phyloP scores from a whole-genome alignment of 2,329 filamentous ascomycete species.

The Fusarium burgessii region DNA sequence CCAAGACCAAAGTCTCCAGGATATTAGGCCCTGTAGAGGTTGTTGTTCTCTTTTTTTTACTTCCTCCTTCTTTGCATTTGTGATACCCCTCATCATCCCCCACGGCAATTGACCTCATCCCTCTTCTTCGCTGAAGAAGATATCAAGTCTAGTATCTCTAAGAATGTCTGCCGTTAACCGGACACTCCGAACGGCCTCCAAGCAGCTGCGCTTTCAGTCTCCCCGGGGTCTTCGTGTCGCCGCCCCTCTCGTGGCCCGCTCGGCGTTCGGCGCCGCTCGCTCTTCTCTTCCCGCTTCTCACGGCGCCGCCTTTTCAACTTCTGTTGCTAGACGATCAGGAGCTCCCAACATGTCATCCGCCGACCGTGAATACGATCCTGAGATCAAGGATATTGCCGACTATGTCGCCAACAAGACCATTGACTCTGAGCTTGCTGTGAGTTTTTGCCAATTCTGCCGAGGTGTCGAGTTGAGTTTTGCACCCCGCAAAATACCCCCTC shows the following conservation, averaged over 20 bases:
- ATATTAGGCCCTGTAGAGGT: conserved; percentile 24
- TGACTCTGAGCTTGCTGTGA: conserved; percentile 90
- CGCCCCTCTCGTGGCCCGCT: conserved; percentile 53
- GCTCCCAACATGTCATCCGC: conserved; percentile 64
- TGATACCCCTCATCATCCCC: conserved; percentile 31
- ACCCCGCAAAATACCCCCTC: conserved; percentile 42
- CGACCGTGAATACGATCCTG: conserved; percentile 81
- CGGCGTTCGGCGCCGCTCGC: conserved; percentile 48
- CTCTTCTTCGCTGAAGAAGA: conserved; percentile 35
- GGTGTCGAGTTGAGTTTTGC: conserved; percentile 10
- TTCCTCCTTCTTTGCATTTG: conserved; percentile 12
- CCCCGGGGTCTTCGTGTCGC: conserved; percentile 51
- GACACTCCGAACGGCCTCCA: conserved; percentile 66
- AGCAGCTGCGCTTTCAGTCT: conserved; percentile 63
- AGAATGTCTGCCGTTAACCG: conserved; percentile 67
- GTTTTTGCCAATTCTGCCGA: conserved; percentile 51
- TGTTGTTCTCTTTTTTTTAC: conserved; percentile 5
- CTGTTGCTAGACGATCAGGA: conserved; percentile 59
- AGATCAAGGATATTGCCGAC: conserved; percentile 93
- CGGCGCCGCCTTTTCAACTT: conserved; percentile 62
- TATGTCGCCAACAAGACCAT: conserved; percentile 95
- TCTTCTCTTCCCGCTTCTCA: conserved; percentile 53
- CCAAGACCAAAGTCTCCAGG: conserved; percentile 22
- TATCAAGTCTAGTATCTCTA: background rate
- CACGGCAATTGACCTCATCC: conserved; percentile 21